Evolutionary conservation across 2,329 filamentous ascomycete species (phyloP).

Genomic region (Aureobasidium sp.): DNA sequence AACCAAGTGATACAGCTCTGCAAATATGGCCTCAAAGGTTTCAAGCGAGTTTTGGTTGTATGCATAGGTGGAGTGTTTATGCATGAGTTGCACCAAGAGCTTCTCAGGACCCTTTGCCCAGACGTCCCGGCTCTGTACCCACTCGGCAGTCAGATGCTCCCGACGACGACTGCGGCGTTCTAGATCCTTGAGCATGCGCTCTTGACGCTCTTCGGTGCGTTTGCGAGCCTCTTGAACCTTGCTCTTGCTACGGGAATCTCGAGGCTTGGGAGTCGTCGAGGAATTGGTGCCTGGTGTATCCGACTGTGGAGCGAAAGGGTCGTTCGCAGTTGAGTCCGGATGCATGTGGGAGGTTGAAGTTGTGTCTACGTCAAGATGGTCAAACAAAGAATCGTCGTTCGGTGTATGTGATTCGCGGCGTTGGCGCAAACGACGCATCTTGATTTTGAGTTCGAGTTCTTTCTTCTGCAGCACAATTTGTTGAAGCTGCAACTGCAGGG

Average conservation of each 20-base stretch:
- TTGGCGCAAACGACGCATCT: constrained; percentile 23
- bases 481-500: constrained; percentile 26
- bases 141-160: constrained; percentile 29
- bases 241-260: constrained; percentile 29
- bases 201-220: constrained; percentile 27
- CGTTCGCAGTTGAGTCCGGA: constrained; percentile 3
- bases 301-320: constrained; percentile 1
- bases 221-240: constrained; percentile 29
- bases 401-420: constrained; percentile 3
- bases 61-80: constrained; percentile 26
- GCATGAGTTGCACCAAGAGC: constrained; percentile 28
- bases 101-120: constrained; percentile 28
- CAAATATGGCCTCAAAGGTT: constrained; percentile 27
- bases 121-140: constrained; percentile 29
- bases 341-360: neutral
- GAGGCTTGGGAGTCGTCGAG: constrained; percentile 13
- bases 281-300: neutral
- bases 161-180: constrained; percentile 27
- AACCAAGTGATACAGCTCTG: constrained; percentile 26
- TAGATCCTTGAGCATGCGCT: constrained; percentile 28
- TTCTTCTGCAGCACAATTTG: constrained; percentile 28
- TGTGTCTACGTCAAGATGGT: neutral
- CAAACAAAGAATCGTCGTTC: constrained; percentile 3
- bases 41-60: constrained; percentile 24
- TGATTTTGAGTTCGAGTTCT: constrained; percentile 28